Evolutionary conservation across 2,329 filamentous ascomycete genomes (phyloP).

Genomic region (Clonostachys rhizophaga): DNA sequence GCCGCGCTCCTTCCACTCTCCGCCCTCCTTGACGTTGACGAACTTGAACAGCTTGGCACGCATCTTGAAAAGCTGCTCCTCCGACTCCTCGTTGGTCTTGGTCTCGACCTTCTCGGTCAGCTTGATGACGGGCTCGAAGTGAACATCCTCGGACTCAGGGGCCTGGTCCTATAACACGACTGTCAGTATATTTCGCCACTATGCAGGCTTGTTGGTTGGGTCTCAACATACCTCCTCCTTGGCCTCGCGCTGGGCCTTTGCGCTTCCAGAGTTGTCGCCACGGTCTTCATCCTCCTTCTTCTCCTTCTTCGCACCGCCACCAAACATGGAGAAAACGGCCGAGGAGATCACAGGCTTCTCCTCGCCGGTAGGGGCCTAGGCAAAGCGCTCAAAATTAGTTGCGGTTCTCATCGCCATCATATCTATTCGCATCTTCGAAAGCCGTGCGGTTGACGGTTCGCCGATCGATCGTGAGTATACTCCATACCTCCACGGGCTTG

Average conservation of each 20-base stretch:
- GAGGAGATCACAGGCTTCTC: slow-evolving; percentile 47
- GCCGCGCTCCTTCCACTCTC: slow-evolving; percentile 99
- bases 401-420: no score
- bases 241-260: slow-evolving; percentile 70
- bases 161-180: slow-evolving; percentile 48
- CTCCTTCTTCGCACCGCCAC: slow-evolving; percentile 94
- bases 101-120: slow-evolving; percentile 95
- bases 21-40: slow-evolving; percentile 79
- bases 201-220: background rate
- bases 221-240: slow-evolving; percentile 46
- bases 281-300: slow-evolving; percentile 83
- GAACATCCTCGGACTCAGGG: slow-evolving; percentile 85
- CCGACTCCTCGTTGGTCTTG: slow-evolving; percentile 97
- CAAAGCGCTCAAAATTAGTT: no score
- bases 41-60: slow-evolving; percentile 99
- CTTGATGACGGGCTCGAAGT: slow-evolving; percentile 95
- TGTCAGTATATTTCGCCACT: slow-evolving; percentile 1
- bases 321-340: slow-evolving; percentile 96
- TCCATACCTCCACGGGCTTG: slow-evolving; percentile 17
- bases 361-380: slow-evolving; percentile 10
- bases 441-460: no score
- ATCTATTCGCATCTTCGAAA: no score
- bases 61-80: slow-evolving; percentile 99
- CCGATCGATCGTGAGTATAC: no score
- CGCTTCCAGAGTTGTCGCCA: slow-evolving; percentile 83